phyloP scores from a whole-genome alignment of 139 green algal genomes.

The Tetraselmis striata region DNA sequence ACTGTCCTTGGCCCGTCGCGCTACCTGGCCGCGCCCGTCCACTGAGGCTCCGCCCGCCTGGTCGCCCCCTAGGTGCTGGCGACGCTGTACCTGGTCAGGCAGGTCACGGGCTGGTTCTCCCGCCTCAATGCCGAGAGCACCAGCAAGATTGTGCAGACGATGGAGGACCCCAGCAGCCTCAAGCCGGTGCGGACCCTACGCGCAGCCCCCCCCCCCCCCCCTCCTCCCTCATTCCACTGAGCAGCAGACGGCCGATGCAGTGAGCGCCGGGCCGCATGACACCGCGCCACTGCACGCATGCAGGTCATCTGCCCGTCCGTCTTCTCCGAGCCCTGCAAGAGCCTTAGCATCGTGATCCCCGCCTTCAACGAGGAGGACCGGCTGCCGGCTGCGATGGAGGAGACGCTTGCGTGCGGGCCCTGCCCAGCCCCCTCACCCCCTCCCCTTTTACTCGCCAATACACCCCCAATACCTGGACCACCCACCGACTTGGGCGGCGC shows the following conservation, averaged over 20 bases:
- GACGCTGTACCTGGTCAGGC: neutral
- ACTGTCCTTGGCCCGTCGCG: too few species aligned
- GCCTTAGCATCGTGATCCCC: constrained; percentile 74
- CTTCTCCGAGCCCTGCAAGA: constrained; percentile 56
- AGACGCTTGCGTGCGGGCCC: constrained; percentile 66
- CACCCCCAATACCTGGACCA: too few species aligned
- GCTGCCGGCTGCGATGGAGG: constrained; percentile 68
- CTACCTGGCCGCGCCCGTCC: too few species aligned
- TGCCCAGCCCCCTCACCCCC: too few species aligned
- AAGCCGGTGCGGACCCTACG: neutral
- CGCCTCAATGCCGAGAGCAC: neutral
- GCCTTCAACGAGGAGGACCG: constrained; percentile 93
- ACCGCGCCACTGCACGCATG: too few species aligned
- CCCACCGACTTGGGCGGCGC: too few species aligned
- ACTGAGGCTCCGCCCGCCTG: too few species aligned
- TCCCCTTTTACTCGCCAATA: too few species aligned
- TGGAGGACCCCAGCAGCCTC: neutral
- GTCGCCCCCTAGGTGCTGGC: neutral
- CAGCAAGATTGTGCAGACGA: neutral
- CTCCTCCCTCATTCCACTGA: too few species aligned
- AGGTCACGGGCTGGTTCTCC: neutral
- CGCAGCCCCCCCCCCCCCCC: too few species aligned
- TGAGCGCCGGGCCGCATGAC: too few species aligned
- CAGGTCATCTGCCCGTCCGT: constrained; percentile 57
- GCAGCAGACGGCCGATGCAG: too few species aligned